Evolutionary conservation across 2,329 filamentous ascomycete genomes (phyloP).

Genomic region (Esteya vermicola): DNA sequence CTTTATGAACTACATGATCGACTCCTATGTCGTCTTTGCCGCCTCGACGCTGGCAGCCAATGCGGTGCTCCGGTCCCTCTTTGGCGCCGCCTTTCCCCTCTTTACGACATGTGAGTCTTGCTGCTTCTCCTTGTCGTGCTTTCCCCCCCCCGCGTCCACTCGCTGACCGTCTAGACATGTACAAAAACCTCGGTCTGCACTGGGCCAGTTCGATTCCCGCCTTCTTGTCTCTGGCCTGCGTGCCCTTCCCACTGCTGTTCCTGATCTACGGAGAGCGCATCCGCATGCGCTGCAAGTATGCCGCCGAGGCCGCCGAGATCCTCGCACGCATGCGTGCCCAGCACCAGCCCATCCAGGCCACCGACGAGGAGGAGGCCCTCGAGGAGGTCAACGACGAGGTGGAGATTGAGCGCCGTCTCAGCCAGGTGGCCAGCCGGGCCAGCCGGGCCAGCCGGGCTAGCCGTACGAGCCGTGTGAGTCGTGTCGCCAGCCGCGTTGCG

Average conservation of each 20-base stretch:
- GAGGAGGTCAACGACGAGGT: conserved; percentile 2
- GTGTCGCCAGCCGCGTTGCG: background rate
- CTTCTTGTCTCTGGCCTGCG: conserved; percentile 56
- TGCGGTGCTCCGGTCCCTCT: conserved; percentile 55
- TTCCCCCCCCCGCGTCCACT: background rate
- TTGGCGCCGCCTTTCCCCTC: conserved; percentile 59
- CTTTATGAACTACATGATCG: conserved; percentile 53
- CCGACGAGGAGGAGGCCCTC: conserved; percentile 12
- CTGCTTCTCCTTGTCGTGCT: background rate
- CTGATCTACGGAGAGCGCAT: conserved; percentile 55
- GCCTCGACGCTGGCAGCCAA: conserved; percentile 63
- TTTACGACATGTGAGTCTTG: conserved; percentile 37
- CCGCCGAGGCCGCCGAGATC: conserved; percentile 50
- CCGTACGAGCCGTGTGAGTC: background rate
- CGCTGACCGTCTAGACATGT: conserved; percentile 25
- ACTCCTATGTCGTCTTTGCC: conserved; percentile 61
- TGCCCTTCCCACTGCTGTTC: conserved; percentile 64
- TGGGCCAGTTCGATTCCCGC: conserved; percentile 64
- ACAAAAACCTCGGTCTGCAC: conserved; percentile 49
- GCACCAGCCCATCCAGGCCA: conserved; percentile 13
- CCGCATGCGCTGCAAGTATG: conserved; percentile 54
- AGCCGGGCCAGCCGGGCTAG: conserved; percentile 1
- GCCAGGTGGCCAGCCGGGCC: no score
- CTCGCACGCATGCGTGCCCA: conserved; percentile 28
- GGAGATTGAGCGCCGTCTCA: conserved; percentile 2